phyloP scores from a whole-genome alignment of 352 stramenopile genomes.

The Globisporangium solare region DNA sequence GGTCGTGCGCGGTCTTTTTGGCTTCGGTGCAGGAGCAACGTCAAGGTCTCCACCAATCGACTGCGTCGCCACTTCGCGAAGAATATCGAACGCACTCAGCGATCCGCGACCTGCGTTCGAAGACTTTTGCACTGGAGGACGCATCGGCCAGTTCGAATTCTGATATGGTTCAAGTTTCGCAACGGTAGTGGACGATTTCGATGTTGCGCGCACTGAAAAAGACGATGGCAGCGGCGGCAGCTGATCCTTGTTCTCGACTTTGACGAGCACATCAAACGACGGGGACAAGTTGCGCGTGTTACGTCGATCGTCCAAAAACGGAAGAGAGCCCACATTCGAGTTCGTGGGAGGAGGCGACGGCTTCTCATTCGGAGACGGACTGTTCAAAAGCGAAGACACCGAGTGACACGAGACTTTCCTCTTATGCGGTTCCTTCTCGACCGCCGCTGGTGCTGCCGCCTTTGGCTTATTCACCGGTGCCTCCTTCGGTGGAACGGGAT shows the following conservation, averaged over 20 bases:
- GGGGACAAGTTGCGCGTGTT: slow-evolving; percentile 10
- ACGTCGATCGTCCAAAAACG: slow-evolving; percentile 25
- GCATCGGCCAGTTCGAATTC: slow-evolving; percentile 20
- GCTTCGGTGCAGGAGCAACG: slow-evolving; percentile 14
- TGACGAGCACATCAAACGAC: slow-evolving; percentile 40
- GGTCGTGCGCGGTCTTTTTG: slow-evolving; percentile 16
- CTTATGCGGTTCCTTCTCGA: slow-evolving; percentile 16
- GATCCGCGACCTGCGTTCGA: slow-evolving; percentile 13
- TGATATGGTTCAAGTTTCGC: slow-evolving; percentile 18
- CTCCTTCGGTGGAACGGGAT: background rate
- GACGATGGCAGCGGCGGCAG: slow-evolving; percentile 19
- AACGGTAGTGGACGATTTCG: slow-evolving; percentile 5
- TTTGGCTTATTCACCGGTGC: background rate
- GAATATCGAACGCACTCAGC: slow-evolving; percentile 80
- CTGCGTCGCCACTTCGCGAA: slow-evolving; percentile 74
- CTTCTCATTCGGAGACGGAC: slow-evolving; percentile 41
- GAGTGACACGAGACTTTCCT: slow-evolving; percentile 48
- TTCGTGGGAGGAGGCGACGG: slow-evolving; percentile 21
- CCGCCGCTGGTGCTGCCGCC: background rate
- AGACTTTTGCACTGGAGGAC: background rate
- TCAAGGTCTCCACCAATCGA: slow-evolving; percentile 53
- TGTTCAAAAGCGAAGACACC: slow-evolving; percentile 74
- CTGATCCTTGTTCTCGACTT: slow-evolving; percentile 41
- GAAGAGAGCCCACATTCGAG: slow-evolving; percentile 27
- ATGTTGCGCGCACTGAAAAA: background rate